Conservation (phyloP, 2,329 filamentous ascomycete genomes). For the Beauveria sp. region DNA sequence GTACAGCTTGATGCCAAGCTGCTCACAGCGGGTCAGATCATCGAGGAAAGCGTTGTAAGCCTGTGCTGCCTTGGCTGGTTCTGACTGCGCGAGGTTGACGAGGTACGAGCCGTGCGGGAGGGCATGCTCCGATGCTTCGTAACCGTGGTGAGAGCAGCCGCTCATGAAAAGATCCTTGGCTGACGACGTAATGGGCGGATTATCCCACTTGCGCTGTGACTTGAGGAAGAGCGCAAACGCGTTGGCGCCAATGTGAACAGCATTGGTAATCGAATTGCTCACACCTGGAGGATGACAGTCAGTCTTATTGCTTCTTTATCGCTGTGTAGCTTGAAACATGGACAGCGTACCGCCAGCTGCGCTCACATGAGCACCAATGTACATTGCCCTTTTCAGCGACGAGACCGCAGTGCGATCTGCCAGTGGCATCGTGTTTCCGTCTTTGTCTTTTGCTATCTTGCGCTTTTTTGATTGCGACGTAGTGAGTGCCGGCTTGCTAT, state of each 20-base stretch:
- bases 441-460: conserved; percentile 30
- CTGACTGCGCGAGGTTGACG: conserved; percentile 86
- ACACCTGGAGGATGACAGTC: conserved; percentile 50
- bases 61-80: conserved; percentile 71
- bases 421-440: conserved; percentile 50
- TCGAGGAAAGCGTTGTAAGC: conserved; percentile 82
- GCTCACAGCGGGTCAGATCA: conserved; percentile 77
- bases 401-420: conserved; percentile 56
- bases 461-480: conserved; percentile 33
- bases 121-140: conserved; percentile 63
- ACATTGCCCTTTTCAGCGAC: conserved; percentile 62
- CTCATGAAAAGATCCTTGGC: conserved; percentile 62
- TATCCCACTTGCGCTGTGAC: conserved; percentile 91
- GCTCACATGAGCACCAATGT: conserved; percentile 88
- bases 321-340: background rate
- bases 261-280: conserved; percentile 77
- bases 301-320: conserved; percentile 3
- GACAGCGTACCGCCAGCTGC: conserved; percentile 64
- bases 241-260: conserved; percentile 77
- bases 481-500: conserved; percentile 17
- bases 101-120: conserved; percentile 95
- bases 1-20: conserved; percentile 82
- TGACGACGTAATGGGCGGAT: conserved; percentile 64
- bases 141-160: conserved; percentile 60
- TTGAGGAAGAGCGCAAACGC: conserved; percentile 94